Base-by-base conservation (phyloP, 2,329 filamentous ascomycete species). In the Calonectria crousiana region DNA sequence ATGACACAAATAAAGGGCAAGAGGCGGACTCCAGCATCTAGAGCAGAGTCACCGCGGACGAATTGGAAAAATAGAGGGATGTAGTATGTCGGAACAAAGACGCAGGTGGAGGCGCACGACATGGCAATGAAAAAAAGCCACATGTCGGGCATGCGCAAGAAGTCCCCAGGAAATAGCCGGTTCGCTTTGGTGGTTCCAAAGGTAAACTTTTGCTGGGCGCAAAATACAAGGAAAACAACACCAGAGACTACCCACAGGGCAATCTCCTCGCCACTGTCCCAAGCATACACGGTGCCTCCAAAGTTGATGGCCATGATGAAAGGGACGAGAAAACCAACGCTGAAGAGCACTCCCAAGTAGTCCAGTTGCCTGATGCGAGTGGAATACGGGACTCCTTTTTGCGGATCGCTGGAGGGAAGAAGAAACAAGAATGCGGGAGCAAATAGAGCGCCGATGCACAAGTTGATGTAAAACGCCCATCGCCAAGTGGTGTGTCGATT, bases 391-490 rank as follows among this genome's bases (percentile, higher is more conserved):
- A 78, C 75, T 4, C 67, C 44, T 49, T 44, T 60, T 14, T 60
- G 13, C 78, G 79, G 26, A 82, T 68, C 36, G 47, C 81, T 80
- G 2, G 82, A 84, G 0, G 90, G 83, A 6, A 86, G 76, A 72
- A 88, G 85, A 41, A 90, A 47, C 34, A 87, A 85, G 32, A 86
- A 83, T 0, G 88, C 87, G 3, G 85, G 81, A 30, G 84, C 83
- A 6, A 85, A 77, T 2, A 82, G 4, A 82, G 85, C 49, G 89
- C 81, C 44, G 84, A 73, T 3, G 78, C 56, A 79, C 10, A 90
- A 81, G 74, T 90, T 90, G 79, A 91, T 87, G 77, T 91, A 91
- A 77, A 89, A 89, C 0, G 84, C 84, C 85, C 64, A 65, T 41
- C 38, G 32, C 87, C 87, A 88, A 0, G 82, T 83, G 0, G 84